Evolutionary conservation across 2,329 filamentous ascomycete genomes (phyloP), one percentile per base, ranked within the genome.

Genomic region (Penicillium corylophilum): DNA sequence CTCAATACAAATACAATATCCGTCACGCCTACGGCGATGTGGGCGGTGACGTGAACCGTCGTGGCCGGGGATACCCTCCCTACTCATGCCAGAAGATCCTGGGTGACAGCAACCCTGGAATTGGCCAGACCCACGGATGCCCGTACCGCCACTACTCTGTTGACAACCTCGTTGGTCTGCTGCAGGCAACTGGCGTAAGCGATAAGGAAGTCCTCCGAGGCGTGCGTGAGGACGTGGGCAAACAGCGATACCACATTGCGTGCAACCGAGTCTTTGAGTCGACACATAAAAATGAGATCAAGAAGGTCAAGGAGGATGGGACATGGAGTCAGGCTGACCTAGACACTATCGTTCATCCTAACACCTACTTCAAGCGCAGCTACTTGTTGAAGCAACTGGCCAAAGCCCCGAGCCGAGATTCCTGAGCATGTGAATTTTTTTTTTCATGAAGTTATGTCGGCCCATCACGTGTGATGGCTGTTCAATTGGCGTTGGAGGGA

Each of bases 301-400:
- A 85, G 67, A 84, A 82, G 65, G 89, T 87, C 55, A 89, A 87
- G 72, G 88, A 92, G 38, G 85, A 90, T 44, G 81, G 83, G 5
- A 78, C 85, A 46, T 87, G 87, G 84, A 85, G 80, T 12, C 76
- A 86, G 6, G 84, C 84, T 15, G 89, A 96, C 69, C 79, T 96
- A 38, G 93, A 97, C 73, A 97, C 93, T 0, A 95, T 99, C 67
- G 86, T 96, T 20, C 94, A 99, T 73, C 94, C 94, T 10, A 99
- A 99, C 70, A 92, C 93, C 59, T 99, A 96, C 74, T 99, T 97
- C 74, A 96, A 96, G 79, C 82, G 93, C 50, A 95, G 91, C 69
- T 97, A 90, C 71, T 66, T 95, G 62, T 76, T 99, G 55, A 96
- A 91, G 77, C 89, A 94, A 68, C 71, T 95, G 23, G 85, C 77